These are phyloP conservation scores for Chlamydomonas asymmetrica DNA, from an alignment of 139 green algal species.

Conservation along the genomic window DNA sequence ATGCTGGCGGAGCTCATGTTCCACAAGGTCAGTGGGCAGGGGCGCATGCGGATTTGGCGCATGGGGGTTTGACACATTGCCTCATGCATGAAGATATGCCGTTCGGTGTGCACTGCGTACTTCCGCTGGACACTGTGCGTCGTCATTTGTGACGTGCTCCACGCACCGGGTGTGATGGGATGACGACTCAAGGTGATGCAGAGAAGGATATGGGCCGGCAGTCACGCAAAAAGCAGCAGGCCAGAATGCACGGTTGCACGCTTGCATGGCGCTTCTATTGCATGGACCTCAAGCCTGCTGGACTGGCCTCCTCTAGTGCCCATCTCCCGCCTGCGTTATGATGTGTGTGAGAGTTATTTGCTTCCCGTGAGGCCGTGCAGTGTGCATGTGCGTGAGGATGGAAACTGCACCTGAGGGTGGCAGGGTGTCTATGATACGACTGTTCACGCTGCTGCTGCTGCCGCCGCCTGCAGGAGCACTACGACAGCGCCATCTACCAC, in stretches of 20 bases:
- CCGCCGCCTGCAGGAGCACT: slow-evolving; percentile 57
- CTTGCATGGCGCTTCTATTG: neutral
- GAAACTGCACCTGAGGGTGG: too few relatives aligned
- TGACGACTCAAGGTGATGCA: too few relatives aligned
- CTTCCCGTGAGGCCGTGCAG: too few relatives aligned
- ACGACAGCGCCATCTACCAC: slow-evolving; percentile 72
- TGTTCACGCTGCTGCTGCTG: too few relatives aligned
- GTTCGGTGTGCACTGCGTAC: neutral
- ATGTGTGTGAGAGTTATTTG: too few relatives aligned
- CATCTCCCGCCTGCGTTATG: too few relatives aligned
- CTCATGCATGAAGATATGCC: neutral
- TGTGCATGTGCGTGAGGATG: too few relatives aligned
- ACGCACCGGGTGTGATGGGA: too few relatives aligned
- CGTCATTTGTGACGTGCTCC: neutral
- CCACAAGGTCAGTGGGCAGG: slow-evolving; percentile 50
- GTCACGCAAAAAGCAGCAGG: neutral
- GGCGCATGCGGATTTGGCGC: neutral
- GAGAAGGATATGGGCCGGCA: too few relatives aligned
- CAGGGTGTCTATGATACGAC: too few relatives aligned
- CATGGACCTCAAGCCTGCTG: too few relatives aligned
- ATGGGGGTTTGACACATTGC: neutral
- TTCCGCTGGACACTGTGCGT: neutral
- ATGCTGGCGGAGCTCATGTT: slow-evolving; percentile 86
- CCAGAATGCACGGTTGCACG: neutral
- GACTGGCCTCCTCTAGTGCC: too few relatives aligned